Conservation (phyloP, 352 stramenopile genomes). For the Phytopythium mirpurense region DNA sequence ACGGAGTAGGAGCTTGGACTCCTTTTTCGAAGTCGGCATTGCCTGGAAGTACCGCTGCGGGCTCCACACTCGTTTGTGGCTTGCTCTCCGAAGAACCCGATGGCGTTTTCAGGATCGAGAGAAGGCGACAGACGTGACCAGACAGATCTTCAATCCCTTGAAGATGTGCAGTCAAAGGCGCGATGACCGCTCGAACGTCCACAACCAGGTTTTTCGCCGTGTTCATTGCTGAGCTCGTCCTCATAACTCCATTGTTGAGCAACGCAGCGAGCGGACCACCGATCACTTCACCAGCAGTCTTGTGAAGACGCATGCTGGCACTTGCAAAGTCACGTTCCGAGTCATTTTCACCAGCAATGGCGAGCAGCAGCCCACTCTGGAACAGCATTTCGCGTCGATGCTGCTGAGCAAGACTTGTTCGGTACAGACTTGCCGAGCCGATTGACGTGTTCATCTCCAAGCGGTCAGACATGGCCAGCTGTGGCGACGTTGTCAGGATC, state of each 20-base stretch:
- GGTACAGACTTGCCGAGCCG: conserved; percentile 23
- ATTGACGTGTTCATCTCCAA: conserved; percentile 23
- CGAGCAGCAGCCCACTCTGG: conserved; percentile 18
- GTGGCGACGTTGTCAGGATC: conserved; percentile 13
- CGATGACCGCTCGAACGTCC: conserved; percentile 11
- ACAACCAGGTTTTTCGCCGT: conserved; percentile 1
- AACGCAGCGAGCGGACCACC: not conserved
- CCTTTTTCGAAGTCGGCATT: not conserved
- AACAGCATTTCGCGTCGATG: conserved; percentile 10
- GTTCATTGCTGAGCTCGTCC: no score
- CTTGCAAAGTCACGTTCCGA: not conserved
- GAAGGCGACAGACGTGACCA: not conserved
- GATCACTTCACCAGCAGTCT: conserved; percentile 1
- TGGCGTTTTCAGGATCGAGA: not conserved
- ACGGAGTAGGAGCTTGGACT: conserved; percentile 14
- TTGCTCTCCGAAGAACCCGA: no score
- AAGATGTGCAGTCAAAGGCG: conserved; percentile 14
- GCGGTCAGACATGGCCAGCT: conserved; percentile 17
- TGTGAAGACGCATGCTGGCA: conserved; percentile 1
- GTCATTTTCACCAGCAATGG: not conserved
- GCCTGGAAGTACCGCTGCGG: no score
- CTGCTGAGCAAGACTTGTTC: not conserved
- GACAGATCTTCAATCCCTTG: conserved; percentile 13
- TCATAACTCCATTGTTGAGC: not conserved
- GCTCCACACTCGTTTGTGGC: not conserved